phyloP scores from a whole-genome alignment of 2,329 filamentous ascomycete species.

The Thelonectria rubi region DNA sequence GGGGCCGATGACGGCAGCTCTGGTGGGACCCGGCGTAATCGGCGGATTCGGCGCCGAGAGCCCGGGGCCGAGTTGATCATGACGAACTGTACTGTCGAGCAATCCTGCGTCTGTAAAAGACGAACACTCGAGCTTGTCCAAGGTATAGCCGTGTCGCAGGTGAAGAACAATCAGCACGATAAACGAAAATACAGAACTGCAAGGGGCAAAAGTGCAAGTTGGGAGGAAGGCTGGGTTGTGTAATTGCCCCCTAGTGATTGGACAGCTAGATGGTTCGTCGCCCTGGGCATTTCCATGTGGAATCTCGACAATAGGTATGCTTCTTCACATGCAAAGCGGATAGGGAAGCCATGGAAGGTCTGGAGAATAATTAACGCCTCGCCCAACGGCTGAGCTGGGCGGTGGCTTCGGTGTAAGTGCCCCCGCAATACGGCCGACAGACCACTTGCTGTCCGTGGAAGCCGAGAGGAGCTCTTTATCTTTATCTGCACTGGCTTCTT shows the following conservation, averaged over 20 bases:
- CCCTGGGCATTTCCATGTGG: neutral
- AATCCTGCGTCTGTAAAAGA: too few relatives aligned
- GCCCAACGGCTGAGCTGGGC: neutral
- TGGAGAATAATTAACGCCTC: too few relatives aligned
- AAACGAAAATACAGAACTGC: neutral
- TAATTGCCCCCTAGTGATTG: neutral
- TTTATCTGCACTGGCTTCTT: neutral
- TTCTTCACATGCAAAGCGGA: neutral
- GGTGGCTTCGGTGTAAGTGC: neutral
- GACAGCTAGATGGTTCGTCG: neutral
- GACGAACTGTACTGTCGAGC: too few relatives aligned
- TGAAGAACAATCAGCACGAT: neutral
- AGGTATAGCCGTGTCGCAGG: too few relatives aligned
- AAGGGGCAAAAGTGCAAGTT: too few relatives aligned
- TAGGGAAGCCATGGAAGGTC: neutral
- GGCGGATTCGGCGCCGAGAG: slow-evolving; percentile 11
- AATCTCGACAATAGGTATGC: neutral
- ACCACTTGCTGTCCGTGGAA: neutral
- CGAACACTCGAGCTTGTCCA: too few relatives aligned
- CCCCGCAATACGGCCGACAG: neutral
- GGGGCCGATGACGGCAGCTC: slow-evolving; percentile 17
- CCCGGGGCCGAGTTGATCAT: slow-evolving; percentile 8
- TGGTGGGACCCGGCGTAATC: slow-evolving; percentile 5
- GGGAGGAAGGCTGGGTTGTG: too few relatives aligned
- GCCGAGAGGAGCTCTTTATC: too few relatives aligned